Evolutionary conservation across 257 asterid genomes (phyloP), one percentile per base, ranked within the genome.

Genomic region (Cynanchum wilfordii): DNA sequence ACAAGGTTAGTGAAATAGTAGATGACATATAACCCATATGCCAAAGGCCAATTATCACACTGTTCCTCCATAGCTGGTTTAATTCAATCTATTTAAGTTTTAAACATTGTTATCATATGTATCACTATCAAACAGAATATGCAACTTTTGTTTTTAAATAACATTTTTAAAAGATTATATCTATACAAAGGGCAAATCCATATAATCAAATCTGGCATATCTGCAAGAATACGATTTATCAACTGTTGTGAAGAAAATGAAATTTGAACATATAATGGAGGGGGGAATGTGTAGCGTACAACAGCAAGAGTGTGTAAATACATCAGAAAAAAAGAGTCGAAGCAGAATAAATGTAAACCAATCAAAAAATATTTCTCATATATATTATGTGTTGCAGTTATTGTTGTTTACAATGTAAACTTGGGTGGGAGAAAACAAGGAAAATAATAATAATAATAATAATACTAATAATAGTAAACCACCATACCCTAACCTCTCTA

Each of bases 391-490:
- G 15, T 76, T 60, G 47, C 71, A 47, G 40, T 50, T 8, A 16
- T 15, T 64, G 80, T 70, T 27, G 51, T 27, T 71, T 77, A 77
- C 80, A 77, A 36, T 16, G 68, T 3, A 59, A 64, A 44, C 52
- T 10, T 16, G 73, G 63, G 67, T 47, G 29, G 68, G 17, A 49
- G 30, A 63, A 75, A 52, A 67, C 38, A 59, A 71, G 33, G 69
- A 76, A 68, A 69, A 59, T n/a, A n/a, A n/a, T n/a, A n/a, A n/a
- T n/a, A 42, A 42, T 0, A 6, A 5, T 7, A 40, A 40, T 5
- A 42, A 6, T 7, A 42, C 1, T 42, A 8, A 42, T 0, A 42
- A 42, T 8, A 33, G 4, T 22, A 47, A 76, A 50, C 70, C 73
- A 71, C 44, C 51, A 52, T 20, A 22, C 16, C 50, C 69, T 77